A percentile compares a stretch with the other conserved stretches of the same genome.
Conservation (phyloP, 805 yeast species). For the Candida koratica region DNA sequence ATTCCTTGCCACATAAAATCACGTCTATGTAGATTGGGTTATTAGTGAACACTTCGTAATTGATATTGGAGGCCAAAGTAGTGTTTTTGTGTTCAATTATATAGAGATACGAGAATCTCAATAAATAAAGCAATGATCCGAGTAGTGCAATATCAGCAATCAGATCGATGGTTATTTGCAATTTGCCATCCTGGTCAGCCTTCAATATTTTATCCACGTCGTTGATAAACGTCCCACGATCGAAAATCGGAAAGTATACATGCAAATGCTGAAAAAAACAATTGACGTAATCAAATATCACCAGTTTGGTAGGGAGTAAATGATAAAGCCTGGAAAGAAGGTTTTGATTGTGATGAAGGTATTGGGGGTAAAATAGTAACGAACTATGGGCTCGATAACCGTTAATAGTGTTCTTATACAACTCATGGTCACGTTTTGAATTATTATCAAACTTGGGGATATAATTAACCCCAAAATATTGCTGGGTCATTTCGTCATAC, state of each 20-base stretch:
- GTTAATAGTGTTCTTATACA: constrained; percentile 8
- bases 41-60: constrained; percentile 23
- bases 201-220: constrained; percentile 36
- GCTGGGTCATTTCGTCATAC: constrained; percentile 6
- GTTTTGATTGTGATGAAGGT: constrained; percentile 9
- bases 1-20: constrained; percentile 44
- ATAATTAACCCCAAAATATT: constrained; percentile 10
- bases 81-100: neutral
- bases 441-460: constrained; percentile 11
- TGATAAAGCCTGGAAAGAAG: constrained; percentile 5
- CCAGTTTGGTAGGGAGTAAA: constrained; percentile 15
- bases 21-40: constrained; percentile 40
- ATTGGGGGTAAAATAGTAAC: constrained; percentile 7
- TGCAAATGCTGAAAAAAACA: constrained; percentile 57
- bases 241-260: constrained; percentile 57
- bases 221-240: constrained; percentile 45
- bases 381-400: constrained; percentile 4
- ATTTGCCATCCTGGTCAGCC: constrained; percentile 2
- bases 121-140: constrained; percentile 31
- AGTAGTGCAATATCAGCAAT: constrained; percentile 27
- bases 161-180: constrained; percentile 9
- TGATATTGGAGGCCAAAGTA: neutral
- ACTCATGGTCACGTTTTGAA: neutral
- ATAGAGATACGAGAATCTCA: constrained; percentile 37
- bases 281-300: constrained; percentile 50